A percentile compares a stretch with the other conserved stretches of the same genome.
Evolutionary conservation across 768 basidiomycete genomes (phyloP).

Genomic region (Lactarius akahatsu): DNA sequence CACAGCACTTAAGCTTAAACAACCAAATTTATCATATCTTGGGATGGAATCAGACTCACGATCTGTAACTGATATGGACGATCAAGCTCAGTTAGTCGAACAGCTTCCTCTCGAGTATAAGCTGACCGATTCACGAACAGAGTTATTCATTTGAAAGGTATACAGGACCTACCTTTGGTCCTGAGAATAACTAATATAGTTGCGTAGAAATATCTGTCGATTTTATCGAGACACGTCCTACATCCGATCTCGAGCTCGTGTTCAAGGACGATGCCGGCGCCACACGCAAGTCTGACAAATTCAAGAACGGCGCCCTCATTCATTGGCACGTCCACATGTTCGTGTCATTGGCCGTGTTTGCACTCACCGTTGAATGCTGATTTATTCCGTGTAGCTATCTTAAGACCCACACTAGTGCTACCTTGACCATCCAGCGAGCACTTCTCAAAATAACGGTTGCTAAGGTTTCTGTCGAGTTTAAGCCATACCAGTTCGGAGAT

Average conservation of each 20-base stretch:
- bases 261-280: neutral
- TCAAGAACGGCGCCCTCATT: neutral
- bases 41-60: neutral
- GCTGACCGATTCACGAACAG: neutral
- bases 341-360: neutral
- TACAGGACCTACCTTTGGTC: neutral
- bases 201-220: neutral
- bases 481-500: neutral
- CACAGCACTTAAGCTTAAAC: too few relatives aligned
- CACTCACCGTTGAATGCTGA: neutral
- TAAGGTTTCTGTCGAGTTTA: neutral
- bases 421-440: neutral
- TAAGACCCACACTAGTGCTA: neutral
- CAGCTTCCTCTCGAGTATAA: accelerated
- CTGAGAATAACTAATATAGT: neutral
- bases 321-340: neutral
- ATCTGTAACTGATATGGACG: neutral
- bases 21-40: neutral
- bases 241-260: neutral
- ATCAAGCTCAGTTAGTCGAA: neutral
- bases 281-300: neutral
- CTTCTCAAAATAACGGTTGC: neutral
- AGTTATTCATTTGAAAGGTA: neutral
- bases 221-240: neutral
- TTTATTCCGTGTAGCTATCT: neutral